phyloP scores from a whole-genome alignment of 768 basidiomycete species.

The Leucocoprinus sp. region DNA sequence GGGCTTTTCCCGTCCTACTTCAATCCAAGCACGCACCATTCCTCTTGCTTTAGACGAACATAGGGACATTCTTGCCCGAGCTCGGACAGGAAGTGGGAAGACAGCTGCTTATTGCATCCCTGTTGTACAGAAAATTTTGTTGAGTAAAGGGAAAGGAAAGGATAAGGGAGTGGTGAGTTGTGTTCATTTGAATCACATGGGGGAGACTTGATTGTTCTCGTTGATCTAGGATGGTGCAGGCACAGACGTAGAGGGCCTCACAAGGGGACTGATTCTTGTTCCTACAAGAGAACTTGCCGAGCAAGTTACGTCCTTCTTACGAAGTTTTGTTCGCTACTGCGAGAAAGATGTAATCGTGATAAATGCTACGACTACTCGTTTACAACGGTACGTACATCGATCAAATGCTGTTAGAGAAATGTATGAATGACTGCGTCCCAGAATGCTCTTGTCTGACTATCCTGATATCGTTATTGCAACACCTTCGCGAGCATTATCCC shows the following conservation, averaged over 20 bases:
- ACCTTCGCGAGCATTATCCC: constrained; percentile 27
- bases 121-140: constrained; percentile 79
- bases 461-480: constrained; percentile 33
- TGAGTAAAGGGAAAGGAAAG: constrained; percentile 9
- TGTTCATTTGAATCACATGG: constrained; percentile 18
- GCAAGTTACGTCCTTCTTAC: constrained; percentile 73
- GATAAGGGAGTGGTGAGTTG: constrained; percentile 6
- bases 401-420: background rate
- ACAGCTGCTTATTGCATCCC: constrained; percentile 95
- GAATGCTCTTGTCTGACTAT: constrained; percentile 31
- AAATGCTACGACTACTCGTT: constrained; percentile 65
- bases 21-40: constrained; percentile 87
- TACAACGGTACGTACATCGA: constrained; percentile 53
- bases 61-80: constrained; percentile 85
- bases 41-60: constrained; percentile 79
- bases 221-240: background rate
- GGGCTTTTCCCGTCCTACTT: constrained; percentile 85
- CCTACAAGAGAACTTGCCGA: constrained; percentile 92
- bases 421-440: constrained; percentile 12
- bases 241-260: constrained; percentile 22
- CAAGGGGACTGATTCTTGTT: constrained; percentile 72
- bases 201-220: constrained; percentile 20
- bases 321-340: constrained; percentile 63
- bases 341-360: constrained; percentile 62
- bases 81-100: constrained; percentile 94